phyloP scores from a whole-genome alignment of 768 basidiomycete species.

The Pisolithus tinctorius region DNA sequence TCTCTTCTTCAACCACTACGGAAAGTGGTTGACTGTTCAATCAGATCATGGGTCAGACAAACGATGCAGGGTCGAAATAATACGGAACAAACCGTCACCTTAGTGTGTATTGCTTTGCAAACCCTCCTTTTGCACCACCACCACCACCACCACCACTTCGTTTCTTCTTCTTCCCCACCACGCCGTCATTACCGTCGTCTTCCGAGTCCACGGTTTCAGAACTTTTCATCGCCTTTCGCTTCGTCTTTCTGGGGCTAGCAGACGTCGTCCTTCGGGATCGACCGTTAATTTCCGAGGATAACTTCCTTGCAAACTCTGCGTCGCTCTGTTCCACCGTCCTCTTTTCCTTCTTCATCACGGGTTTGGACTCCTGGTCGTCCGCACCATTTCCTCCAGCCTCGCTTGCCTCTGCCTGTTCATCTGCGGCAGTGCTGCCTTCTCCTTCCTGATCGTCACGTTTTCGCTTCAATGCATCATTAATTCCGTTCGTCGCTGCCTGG shows the following conservation, averaged over 20 bases:
- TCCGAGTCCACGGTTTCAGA: conserved; percentile 43
- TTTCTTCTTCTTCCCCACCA: conserved; percentile 40
- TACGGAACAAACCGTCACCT: conserved; percentile 40
- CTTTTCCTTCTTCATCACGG: conserved; percentile 40
- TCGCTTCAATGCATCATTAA: conserved; percentile 18
- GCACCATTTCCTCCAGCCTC: conserved; percentile 9
- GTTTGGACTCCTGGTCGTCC: conserved; percentile 8
- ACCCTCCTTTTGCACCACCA: conserved; percentile 55
- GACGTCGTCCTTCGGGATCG: conserved; percentile 42
- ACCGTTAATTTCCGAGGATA: conserved; percentile 65
- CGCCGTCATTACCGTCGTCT: conserved; percentile 41
- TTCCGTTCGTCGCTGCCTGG: conserved; percentile 17
- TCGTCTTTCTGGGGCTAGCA: conserved; percentile 38
- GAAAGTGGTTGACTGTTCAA: conserved; percentile 61
- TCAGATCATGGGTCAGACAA: conserved; percentile 2
- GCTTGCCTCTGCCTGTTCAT: conserved; percentile 13
- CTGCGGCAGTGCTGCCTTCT: not conserved
- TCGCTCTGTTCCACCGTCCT: conserved; percentile 52
- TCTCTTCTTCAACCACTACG: conserved; percentile 56
- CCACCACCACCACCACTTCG: conserved; percentile 35
- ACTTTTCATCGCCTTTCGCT: conserved; percentile 45
- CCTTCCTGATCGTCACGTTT: conserved; percentile 26
- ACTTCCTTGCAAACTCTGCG: conserved; percentile 62
- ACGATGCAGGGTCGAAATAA: conserved; percentile 1
- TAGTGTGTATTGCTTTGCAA: conserved; percentile 68